Percentiles rank a stretch among this genome's conserved stretches.
These are phyloP conservation scores for Boechera stricta DNA, from an alignment of 345 rosid species.

Conservation along the genomic window DNA sequence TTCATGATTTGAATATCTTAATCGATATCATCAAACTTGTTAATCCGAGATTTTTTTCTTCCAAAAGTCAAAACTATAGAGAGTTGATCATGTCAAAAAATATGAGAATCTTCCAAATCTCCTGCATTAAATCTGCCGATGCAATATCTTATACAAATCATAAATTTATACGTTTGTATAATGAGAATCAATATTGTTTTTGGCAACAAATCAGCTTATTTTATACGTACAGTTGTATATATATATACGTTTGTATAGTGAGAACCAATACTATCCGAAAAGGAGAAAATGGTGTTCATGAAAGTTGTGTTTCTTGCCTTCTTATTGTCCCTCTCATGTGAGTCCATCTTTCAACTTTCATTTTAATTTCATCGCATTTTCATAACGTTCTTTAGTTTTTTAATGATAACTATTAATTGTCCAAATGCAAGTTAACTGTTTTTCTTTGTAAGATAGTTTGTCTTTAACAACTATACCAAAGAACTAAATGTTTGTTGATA, in stretches of 20 bases:
- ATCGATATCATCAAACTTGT: neutral
- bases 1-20: neutral
- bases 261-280: slow-evolving; percentile 6
- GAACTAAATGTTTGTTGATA: too few species aligned
- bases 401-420: too few species aligned
- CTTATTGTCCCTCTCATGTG: slow-evolving; percentile 30
- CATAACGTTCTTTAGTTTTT: too few species aligned
- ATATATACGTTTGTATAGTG: neutral
- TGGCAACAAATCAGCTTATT: slow-evolving; percentile 20
- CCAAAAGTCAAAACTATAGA: neutral
- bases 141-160: neutral
- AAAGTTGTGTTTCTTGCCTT: slow-evolving; percentile 18
- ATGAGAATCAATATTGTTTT: neutral
- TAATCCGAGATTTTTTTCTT: neutral
- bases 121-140: slow-evolving; percentile 1
- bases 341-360: slow-evolving; percentile 4
- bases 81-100: neutral
- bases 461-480: too few species aligned
- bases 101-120: slow-evolving; percentile 12
- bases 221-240: neutral
- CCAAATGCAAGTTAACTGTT: too few species aligned
- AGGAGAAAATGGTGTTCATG: neutral
- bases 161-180: neutral
- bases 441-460: too few species aligned
- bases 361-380: neutral